Base-by-base conservation (phyloP, 495 filamentous ascomycete species). In the Elasticomyces elasticus region DNA sequence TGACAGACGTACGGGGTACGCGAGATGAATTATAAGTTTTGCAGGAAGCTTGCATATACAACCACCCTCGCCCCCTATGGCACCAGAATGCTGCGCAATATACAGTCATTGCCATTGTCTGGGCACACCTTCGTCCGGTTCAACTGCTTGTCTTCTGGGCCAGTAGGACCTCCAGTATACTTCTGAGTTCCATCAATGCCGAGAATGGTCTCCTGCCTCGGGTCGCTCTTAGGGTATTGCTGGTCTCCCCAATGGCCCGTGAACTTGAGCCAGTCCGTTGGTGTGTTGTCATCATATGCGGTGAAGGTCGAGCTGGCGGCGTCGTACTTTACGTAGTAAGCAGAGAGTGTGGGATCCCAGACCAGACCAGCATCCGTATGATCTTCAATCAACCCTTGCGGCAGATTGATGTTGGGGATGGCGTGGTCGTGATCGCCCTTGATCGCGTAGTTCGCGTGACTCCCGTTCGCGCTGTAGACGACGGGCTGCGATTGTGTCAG, bases 391-490 rank as follows among this genome's bases (percentile, higher is more conserved):
- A 26, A 44, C 12, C 51, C 56, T 23, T 42, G 5, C n/a, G 80
- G 65, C 68, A 79, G 60, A 70, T 81, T 72, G 70, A 90, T 13
- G 71, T 82, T 66, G 66, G 89, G 70, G 72, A 91, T 79, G 0
- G 74, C 72, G 56, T 81, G 77, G 60, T 80, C 78, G 52, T 81
- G 78, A 47, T 64, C 64, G 28, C 64, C 62, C 13, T 20, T 58
- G 31, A 59, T 62, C 10, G 62, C 64, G 27, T 66, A 64, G 35
- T 60, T 60, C 28, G 64, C 64, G 41, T 66, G 64, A 15, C 52
- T 55, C 30, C 64, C 64, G 31, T 66, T 64, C 5, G 59, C 55
- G 5, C 40, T 19, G 56, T 56, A 64, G 1, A 52, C 46, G 45
- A 62, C 33, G 1, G 52, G 59, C 55, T 58, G 42, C 27, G 37